A percentile compares a stretch with the other conserved stretches of the same genome.
These are phyloP conservation scores for Anthracocystis panici-leucophaei DNA, from an alignment of 1,284 basidiomycete genomes.

Conservation along the genomic window DNA sequence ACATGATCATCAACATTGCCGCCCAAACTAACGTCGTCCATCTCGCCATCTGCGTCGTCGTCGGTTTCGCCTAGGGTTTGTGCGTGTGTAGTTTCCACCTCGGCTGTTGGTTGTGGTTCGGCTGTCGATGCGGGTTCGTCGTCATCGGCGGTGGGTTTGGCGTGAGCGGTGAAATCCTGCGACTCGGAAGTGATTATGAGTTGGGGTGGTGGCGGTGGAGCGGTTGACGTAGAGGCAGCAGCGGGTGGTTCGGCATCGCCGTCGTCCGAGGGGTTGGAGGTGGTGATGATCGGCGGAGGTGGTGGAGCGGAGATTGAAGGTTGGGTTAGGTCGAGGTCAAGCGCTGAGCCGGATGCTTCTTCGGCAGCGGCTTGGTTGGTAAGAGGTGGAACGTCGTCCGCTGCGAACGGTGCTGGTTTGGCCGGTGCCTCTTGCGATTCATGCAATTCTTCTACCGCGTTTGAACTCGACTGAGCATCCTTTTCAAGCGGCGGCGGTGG, in stretches of 20 bases:
- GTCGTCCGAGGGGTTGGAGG: conserved; percentile 39
- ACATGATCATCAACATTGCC: conserved; percentile 18
- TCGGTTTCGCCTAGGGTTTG: conserved; percentile 4
- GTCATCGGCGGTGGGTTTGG: not conserved
- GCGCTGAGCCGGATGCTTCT: conserved; percentile 28
- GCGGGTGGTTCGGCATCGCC: conserved; percentile 11
- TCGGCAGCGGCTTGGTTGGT: conserved; percentile 4
- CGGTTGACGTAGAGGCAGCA: not conserved
- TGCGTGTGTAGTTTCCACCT: not conserved
- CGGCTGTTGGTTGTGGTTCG: not conserved
- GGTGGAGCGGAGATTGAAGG: not conserved
- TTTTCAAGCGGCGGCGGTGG: conserved; percentile 37
- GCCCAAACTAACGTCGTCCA: conserved; percentile 48
- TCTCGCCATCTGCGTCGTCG: conserved; percentile 45
- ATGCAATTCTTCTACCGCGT: not conserved
- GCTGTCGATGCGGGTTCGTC: no score
- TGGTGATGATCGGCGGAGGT: conserved; percentile 40
- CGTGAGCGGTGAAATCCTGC: conserved; percentile 1
- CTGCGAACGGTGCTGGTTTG: conserved; percentile 11
- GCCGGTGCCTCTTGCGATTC: not conserved
- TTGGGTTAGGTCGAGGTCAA: conserved; percentile 20
- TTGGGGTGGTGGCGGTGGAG: conserved; percentile 25
- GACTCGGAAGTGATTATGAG: conserved; percentile 37
- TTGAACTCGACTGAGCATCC: conserved; percentile 10
- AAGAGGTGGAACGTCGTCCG: conserved; percentile 13